Conservation (phyloP, 148 eudicot species). For the Cornus controversa region DNA sequence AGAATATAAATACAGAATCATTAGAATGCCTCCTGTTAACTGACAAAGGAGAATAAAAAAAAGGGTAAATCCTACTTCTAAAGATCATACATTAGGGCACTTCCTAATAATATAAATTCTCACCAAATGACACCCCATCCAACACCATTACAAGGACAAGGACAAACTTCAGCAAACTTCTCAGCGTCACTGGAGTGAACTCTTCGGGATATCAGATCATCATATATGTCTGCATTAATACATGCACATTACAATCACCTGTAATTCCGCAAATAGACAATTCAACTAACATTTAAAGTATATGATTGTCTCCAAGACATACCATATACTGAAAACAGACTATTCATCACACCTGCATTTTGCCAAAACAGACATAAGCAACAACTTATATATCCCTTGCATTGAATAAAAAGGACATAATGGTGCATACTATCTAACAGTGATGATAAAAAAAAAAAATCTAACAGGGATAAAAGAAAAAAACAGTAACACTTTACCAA, state of each 20-base stretch:
- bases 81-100: not conserved
- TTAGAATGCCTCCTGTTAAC: not conserved
- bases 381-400: not conserved
- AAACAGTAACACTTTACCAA: slow-evolving; percentile 50
- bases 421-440: not conserved
- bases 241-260: slow-evolving; percentile 5
- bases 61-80: too few species aligned
- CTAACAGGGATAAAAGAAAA: not conserved
- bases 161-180: slow-evolving; percentile 97
- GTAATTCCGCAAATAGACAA: not conserved
- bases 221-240: slow-evolving; percentile 73
- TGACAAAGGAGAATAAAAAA: not conserved
- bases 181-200: slow-evolving; percentile 95
- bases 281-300: slow-evolving; percentile 9
- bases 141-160: slow-evolving; percentile 81
- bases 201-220: slow-evolving; percentile 91
- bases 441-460: not conserved
- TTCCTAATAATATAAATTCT: slow-evolving; percentile 14
- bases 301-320: slow-evolving; percentile 10
- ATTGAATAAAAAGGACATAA: not conserved
- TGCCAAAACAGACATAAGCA: slow-evolving; percentile 14
- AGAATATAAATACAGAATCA: not conserved
- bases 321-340: slow-evolving; percentile 94
- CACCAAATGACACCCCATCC: slow-evolving; percentile 98
- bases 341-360: slow-evolving; percentile 95